These are phyloP conservation scores for Lodderomyces metapsilosis DNA, from an alignment of 1,139 yeast genomes.

Conservation along the genomic window DNA sequence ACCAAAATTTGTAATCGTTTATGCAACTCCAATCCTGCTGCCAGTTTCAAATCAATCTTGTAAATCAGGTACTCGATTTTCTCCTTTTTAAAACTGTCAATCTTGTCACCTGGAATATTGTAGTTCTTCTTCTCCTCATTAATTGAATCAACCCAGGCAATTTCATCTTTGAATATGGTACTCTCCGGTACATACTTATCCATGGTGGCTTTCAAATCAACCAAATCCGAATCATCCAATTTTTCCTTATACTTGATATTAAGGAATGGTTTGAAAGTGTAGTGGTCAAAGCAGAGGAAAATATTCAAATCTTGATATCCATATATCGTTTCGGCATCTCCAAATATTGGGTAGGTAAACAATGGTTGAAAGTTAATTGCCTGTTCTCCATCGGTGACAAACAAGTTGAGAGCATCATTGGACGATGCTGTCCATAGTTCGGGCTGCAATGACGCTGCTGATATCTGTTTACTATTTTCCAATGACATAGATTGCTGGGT, in stretches of 20 bases:
- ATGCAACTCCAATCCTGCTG: conserved; percentile 53
- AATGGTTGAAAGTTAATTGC: conserved; percentile 62
- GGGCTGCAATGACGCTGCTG: conserved; percentile 32
- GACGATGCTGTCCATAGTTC: conserved; percentile 70
- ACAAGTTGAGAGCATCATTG: conserved; percentile 59
- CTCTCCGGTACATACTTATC: conserved; percentile 59
- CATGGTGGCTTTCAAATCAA: conserved; percentile 53
- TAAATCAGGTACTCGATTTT: conserved; percentile 35
- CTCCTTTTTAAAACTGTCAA: conserved; percentile 32
- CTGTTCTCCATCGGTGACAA: conserved; percentile 52
- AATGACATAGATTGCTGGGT: conserved; percentile 6
- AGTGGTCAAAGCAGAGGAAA: conserved; percentile 47
- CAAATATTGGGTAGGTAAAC: conserved; percentile 91
- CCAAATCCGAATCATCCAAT: conserved; percentile 49
- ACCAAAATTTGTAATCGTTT: conserved; percentile 76
- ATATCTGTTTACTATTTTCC: conserved; percentile 4
- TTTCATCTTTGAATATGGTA: conserved; percentile 62
- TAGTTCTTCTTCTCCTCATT: conserved; percentile 42
- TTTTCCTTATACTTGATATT: conserved; percentile 57
- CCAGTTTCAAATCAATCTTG: conserved; percentile 39
- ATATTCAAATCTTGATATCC: conserved; percentile 73
- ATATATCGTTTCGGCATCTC: conserved; percentile 84
- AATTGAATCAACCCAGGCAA: conserved; percentile 59
- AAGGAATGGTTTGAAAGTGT: conserved; percentile 45
- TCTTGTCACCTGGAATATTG: conserved; percentile 49